Evolutionary conservation across 257 asterid species (phyloP), one percentile per base, ranked within the genome.

Genomic region (Petunia secreta): DNA sequence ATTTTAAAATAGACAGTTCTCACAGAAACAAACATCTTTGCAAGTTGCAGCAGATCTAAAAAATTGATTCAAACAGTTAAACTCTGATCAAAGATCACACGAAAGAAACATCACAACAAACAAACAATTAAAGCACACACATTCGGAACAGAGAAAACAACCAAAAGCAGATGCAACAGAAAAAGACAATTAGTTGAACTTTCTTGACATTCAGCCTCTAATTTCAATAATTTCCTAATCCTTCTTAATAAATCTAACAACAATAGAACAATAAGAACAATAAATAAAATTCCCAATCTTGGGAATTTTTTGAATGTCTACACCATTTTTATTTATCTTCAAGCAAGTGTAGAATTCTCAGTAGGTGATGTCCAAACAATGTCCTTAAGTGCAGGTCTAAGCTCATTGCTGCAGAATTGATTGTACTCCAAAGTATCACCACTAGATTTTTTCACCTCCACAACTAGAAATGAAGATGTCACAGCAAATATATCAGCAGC

Each of bases 391-490:
- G 92, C 92, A 2, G 91, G 92, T 38, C 84, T 80, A 11, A 89
- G 91, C 79, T 87, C 90, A 16, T 84, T 84, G 48, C 75, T 89
- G 88, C 90, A 89, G 87, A 89, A 89, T 38, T 83, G 87, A 36
- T 86, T 89, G 64, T 83, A 89, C 81, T 89, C 92, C 79, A 89
- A 76, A 2, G 91, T 86, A 80, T 89, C 92, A 1, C 92, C 92
- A 41, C 89, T 87, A 2, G 90, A 74, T 25, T 86, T 89, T 81
- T 86, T 89, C 75, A 89, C 92, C 80, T 89, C 91, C 11, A 89
- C 89, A 38, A 89, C 89, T 15, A 86, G 79, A 25, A 89, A 83
- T 6, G 91, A 86, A 16, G 88, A 86, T 8, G 91, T 81, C 5
- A 89, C 73, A 1, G 90, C 86, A 16, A 87, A 89, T 1, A 89